Evolutionary conservation across 2,329 filamentous ascomycete genomes (phyloP).

Genomic region (Aspergillus unguis): DNA sequence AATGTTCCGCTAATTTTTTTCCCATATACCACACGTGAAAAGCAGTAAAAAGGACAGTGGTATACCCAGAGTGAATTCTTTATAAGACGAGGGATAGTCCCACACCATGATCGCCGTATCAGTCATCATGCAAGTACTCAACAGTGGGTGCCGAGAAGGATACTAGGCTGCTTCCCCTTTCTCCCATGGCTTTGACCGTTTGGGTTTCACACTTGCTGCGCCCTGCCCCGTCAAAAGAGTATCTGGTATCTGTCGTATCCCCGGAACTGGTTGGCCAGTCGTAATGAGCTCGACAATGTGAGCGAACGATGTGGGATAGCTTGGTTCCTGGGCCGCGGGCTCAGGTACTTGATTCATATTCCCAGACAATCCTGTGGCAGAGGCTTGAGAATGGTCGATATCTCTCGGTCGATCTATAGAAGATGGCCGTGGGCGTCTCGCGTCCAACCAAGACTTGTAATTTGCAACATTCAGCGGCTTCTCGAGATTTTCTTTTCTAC

Average conservation of each 20-base stretch:
- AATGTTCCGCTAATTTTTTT: neutral
- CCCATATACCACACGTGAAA: neutral
- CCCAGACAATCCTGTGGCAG: slow-evolving; percentile 6
- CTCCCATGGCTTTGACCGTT: slow-evolving; percentile 76
- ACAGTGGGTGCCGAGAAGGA: too few species aligned
- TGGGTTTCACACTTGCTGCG: slow-evolving; percentile 51
- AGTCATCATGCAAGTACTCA: neutral
- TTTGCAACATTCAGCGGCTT: slow-evolving; percentile 59
- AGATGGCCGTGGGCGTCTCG: slow-evolving; percentile 10
- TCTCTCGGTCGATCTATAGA: slow-evolving; percentile 8
- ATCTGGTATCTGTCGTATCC: slow-evolving; percentile 81
- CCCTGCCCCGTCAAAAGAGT: slow-evolving; percentile 71
- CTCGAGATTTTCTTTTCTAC: slow-evolving; percentile 37
- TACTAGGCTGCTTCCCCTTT: slow-evolving; percentile 43
- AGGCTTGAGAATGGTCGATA: slow-evolving; percentile 7
- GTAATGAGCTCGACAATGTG: slow-evolving; percentile 83
- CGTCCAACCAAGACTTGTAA: slow-evolving; percentile 63
- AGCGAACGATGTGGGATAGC: slow-evolving; percentile 78
- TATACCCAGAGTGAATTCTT: too few species aligned
- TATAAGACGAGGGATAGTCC: neutral
- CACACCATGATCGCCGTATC: neutral
- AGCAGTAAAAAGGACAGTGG: neutral
- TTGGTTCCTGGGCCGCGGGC: slow-evolving; percentile 52
- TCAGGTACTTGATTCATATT: slow-evolving; percentile 20
- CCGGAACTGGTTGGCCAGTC: slow-evolving; percentile 76